phyloP scores from a whole-genome alignment of 2,329 filamentous ascomycete species.

The Penicillium sp. region DNA sequence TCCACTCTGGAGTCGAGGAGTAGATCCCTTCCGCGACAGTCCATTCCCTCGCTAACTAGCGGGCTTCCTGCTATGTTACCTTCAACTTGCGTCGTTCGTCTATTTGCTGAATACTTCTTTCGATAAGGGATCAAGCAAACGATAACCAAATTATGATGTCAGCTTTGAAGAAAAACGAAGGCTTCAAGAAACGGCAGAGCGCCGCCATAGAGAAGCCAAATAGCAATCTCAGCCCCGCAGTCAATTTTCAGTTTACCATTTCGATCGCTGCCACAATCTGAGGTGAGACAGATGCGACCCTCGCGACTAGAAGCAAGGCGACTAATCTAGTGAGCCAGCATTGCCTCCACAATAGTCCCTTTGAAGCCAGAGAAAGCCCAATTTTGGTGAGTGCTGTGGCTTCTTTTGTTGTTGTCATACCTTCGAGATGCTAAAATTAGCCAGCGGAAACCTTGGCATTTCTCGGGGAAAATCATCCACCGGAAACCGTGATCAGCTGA shows the following conservation, averaged over 20 bases:
- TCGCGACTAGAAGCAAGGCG: too few species aligned
- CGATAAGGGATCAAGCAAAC: not conserved
- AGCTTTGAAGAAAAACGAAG: not conserved
- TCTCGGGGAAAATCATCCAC: not conserved
- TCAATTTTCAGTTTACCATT: too few species aligned
- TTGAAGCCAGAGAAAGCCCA: too few species aligned
- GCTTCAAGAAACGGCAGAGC: not conserved
- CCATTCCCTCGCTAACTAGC: not conserved
- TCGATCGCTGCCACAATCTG: not conserved
- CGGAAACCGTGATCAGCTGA: constrained; percentile 1
- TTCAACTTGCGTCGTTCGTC: not conserved
- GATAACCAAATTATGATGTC: not conserved
- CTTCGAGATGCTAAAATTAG: not conserved
- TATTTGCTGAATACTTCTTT: not conserved
- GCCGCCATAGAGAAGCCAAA: not conserved
- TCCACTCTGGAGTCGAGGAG: not conserved
- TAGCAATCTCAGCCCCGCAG: not conserved
- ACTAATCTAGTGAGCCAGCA: too few species aligned
- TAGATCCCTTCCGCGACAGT: not conserved
- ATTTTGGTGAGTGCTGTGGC: too few species aligned
- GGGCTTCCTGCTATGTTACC: not conserved
- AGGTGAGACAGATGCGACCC: too few species aligned
- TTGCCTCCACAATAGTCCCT: too few species aligned
- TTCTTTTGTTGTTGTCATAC: too few species aligned
- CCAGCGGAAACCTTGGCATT: not conserved